These are phyloP conservation scores for Calvatia gigantea DNA, from an alignment of 768 basidiomycete genomes.

Conservation along the genomic window DNA sequence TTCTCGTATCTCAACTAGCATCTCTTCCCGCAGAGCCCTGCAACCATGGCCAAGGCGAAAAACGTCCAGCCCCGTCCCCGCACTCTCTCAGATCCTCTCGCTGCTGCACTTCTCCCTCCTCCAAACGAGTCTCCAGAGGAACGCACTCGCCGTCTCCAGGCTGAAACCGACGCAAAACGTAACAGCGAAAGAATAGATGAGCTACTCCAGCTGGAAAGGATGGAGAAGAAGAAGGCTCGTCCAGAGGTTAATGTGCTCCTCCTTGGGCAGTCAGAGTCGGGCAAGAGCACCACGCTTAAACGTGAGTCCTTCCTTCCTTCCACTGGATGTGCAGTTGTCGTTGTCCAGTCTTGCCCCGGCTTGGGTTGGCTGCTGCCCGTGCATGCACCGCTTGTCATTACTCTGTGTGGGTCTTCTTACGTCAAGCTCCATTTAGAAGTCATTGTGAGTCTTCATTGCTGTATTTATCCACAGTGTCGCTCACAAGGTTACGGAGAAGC, in stretches of 20 bases:
- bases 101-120: constrained; percentile 65
- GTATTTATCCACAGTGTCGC: background rate
- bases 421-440: constrained; percentile 8
- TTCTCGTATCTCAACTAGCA: constrained; percentile 17
- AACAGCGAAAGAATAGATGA: constrained; percentile 79
- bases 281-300: constrained; percentile 85
- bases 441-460: constrained; percentile 6
- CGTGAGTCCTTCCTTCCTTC: constrained; percentile 50
- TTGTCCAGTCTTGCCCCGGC: constrained; percentile 9
- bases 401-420: constrained; percentile 13
- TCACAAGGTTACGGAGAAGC: background rate
- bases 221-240: constrained; percentile 54
- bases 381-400: constrained; percentile 1
- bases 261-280: constrained; percentile 87
- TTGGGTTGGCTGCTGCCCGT: constrained; percentile 12
- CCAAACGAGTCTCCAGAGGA: constrained; percentile 66
- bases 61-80: constrained; percentile 31
- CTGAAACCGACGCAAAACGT: constrained; percentile 69
- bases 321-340: constrained; percentile 1
- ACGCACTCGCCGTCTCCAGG: constrained; percentile 59
- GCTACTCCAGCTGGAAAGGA: constrained; percentile 64
- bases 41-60: constrained; percentile 38
- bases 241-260: constrained; percentile 74
- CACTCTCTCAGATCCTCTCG: constrained; percentile 66
- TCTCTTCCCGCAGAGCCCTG: constrained; percentile 21